Evolutionary conservation across 495 filamentous ascomycete genomes (phyloP).

Genomic region (Xylaria acuta): DNA sequence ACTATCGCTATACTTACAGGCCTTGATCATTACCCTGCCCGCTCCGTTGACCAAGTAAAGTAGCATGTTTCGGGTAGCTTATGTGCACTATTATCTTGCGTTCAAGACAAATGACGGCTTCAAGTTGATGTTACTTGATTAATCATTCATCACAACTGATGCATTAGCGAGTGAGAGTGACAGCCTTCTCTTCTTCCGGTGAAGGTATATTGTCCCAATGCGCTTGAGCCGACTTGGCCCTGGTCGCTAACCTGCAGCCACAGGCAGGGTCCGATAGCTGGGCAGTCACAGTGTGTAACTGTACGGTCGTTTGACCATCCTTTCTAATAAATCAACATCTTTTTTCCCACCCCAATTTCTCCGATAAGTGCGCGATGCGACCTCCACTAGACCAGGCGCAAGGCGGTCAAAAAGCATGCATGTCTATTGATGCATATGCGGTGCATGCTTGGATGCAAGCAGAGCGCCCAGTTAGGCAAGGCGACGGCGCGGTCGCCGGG

Average conservation of each 20-base stretch:
- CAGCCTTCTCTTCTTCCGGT: neutral
- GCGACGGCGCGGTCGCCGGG: conserved; percentile 10
- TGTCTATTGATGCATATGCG: conserved; percentile 21
- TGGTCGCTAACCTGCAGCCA: conserved; percentile 1
- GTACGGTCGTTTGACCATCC: too few species aligned
- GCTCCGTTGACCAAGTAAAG: neutral
- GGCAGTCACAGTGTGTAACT: too few species aligned
- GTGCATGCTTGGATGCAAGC: conserved; percentile 17
- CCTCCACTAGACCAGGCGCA: conserved; percentile 1
- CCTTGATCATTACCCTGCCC: conserved; percentile 7
- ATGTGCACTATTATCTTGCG: neutral
- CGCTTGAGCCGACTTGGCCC: conserved; percentile 1
- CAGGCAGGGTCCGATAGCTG: too few species aligned
- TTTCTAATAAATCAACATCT: too few species aligned
- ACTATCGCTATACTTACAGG: conserved; percentile 4
- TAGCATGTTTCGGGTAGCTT: neutral
- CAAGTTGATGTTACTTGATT: neutral
- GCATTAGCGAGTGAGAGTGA: neutral
- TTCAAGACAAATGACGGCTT: neutral
- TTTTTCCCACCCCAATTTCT: too few species aligned
- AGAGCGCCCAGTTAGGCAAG: conserved; percentile 18
- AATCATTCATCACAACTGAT: neutral
- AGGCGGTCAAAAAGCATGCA: conserved; percentile 25
- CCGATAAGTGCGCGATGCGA: conserved; percentile 9
- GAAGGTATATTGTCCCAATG: neutral